Percentiles rank a stretch among this genome's conserved stretches.
phyloP scores from a whole-genome alignment of 306 rosid species.

The Cicer bijugum region DNA sequence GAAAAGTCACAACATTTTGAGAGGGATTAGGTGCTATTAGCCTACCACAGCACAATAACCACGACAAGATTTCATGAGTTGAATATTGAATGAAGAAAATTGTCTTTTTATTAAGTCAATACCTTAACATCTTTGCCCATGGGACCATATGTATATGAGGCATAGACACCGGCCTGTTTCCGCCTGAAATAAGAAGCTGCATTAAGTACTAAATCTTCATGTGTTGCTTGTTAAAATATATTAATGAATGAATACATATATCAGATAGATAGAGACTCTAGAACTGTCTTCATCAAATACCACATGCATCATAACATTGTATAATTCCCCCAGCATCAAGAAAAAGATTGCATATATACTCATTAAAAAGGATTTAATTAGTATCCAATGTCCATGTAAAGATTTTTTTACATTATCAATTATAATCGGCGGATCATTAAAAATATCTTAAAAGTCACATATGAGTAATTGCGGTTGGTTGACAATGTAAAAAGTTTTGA shows the following conservation, averaged over 20 bases:
- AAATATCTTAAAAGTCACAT: too few species aligned
- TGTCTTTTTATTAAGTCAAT: constrained; percentile 31
- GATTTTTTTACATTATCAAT: too few species aligned
- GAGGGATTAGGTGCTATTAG: neutral
- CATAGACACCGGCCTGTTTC: constrained; percentile 77
- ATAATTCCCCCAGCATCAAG: constrained; percentile 18
- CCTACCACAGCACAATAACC: constrained; percentile 6
- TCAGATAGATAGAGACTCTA: constrained; percentile 1
- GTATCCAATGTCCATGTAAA: too few species aligned
- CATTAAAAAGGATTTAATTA: too few species aligned
- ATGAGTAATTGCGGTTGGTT: too few species aligned
- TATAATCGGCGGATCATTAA: too few species aligned
- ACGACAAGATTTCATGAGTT: constrained; percentile 11
- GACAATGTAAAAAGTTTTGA: too few species aligned
- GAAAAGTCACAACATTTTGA: neutral
- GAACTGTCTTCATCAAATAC: constrained; percentile 5
- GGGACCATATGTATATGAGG: constrained; percentile 76
- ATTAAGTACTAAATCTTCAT: constrained; percentile 40
- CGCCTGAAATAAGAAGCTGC: constrained; percentile 57
- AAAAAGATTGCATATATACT: neutral
- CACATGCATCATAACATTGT: neutral
- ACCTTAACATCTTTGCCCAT: constrained; percentile 72
- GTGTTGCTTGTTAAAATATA: neutral
- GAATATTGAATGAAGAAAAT: neutral
- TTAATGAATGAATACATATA: neutral